Conservation (phyloP, 495 filamentous ascomycete genomes). For the Penicillium paradoxum region DNA sequence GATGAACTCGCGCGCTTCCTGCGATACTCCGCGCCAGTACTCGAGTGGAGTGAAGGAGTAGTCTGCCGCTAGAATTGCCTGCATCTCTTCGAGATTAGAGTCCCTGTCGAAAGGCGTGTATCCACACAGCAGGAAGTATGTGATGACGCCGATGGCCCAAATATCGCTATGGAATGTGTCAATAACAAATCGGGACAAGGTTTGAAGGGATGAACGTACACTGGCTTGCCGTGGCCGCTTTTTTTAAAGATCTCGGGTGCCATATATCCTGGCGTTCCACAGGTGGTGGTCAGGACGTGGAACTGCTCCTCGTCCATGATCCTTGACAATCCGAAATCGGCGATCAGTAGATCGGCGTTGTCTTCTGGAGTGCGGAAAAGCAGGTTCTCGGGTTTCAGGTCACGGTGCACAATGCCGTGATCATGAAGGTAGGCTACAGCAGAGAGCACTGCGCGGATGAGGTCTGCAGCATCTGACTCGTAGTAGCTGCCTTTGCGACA, state of each 20-base stretch:
- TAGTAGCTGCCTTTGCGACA: slow-evolving; percentile 98
- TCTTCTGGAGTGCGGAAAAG: slow-evolving; percentile 54
- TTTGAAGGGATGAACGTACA: slow-evolving; percentile 47
- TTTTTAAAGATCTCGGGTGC: slow-evolving; percentile 80
- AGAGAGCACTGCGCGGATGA: slow-evolving; percentile 89
- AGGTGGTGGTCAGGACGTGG: slow-evolving; percentile 95
- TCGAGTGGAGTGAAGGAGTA: slow-evolving; percentile 94
- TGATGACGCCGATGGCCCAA: slow-evolving; percentile 79
- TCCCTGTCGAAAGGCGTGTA: slow-evolving; percentile 99
- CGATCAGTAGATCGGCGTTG: slow-evolving; percentile 74
- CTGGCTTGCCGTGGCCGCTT: slow-evolving; percentile 71
- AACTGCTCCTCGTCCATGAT: slow-evolving; percentile 99
- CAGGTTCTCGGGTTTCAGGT: slow-evolving; percentile 56
- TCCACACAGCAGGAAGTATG: slow-evolving; percentile 95
- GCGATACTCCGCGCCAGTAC: slow-evolving; percentile 94
- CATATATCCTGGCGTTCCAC: slow-evolving; percentile 97
- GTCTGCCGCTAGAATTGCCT: slow-evolving; percentile 93
- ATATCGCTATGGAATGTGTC: slow-evolving; percentile 50
- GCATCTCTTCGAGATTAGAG: slow-evolving; percentile 97
- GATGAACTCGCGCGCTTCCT: slow-evolving; percentile 85
- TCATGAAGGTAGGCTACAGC: slow-evolving; percentile 99
- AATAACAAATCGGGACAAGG: not conserved
- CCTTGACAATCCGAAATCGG: slow-evolving; percentile 87
- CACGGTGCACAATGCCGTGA: slow-evolving; percentile 95
- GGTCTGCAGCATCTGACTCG: slow-evolving; percentile 91